Percentiles rank a stretch among this genome's conserved stretches.
Evolutionary conservation across 257 asterid genomes (phyloP).

Genomic region (Catharanthus roseus): DNA sequence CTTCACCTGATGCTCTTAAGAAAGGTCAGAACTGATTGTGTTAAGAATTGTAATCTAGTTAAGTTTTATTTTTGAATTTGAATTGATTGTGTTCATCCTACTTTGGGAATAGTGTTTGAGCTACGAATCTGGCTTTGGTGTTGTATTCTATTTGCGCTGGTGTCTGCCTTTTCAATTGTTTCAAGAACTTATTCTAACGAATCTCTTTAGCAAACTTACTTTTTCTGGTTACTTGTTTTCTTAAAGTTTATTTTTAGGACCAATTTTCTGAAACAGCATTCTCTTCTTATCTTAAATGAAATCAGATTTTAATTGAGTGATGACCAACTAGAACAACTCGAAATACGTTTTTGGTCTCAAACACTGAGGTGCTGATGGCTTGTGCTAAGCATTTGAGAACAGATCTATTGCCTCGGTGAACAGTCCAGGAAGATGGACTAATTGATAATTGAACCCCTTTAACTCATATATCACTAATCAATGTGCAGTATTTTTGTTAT

Average conservation of each 20-base stretch:
- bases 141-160: background rate
- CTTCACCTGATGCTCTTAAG: conserved; percentile 65
- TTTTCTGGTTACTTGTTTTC: background rate
- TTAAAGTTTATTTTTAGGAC: background rate
- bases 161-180: background rate
- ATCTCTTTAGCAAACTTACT: background rate
- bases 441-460: background rate
- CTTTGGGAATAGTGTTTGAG: background rate
- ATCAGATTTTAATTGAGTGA: too few species aligned
- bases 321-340: background rate
- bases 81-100: background rate
- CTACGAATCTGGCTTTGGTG: background rate
- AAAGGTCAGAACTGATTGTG: conserved; percentile 41
- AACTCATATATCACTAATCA: background rate
- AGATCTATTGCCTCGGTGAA: background rate
- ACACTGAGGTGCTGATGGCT: background rate
- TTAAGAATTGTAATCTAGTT: too few species aligned
- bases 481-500: background rate
- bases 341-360: too few species aligned
- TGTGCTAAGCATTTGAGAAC: background rate
- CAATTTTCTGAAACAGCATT: background rate
- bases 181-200: background rate
- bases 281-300: background rate
- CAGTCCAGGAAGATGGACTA: background rate
- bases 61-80: background rate